These are phyloP conservation scores for Kitagawia praeruptora DNA, from an alignment of 129 eudicot genomes.

Conservation along the genomic window DNA sequence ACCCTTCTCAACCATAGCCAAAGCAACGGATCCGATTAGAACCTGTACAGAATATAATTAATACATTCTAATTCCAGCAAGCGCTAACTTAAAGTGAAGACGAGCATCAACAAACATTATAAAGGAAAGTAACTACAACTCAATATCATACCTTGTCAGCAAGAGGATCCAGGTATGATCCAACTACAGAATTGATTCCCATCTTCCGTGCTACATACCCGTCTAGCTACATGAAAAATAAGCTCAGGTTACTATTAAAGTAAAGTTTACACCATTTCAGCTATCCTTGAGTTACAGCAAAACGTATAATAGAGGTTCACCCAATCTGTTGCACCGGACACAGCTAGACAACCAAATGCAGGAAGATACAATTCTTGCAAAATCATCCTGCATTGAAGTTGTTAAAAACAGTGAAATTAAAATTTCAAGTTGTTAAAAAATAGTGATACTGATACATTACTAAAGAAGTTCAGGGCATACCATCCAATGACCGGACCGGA, in stretches of 20 bases:
- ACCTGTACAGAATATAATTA: slow-evolving; percentile 42
- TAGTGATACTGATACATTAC: neutral
- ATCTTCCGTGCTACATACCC: slow-evolving; percentile 90
- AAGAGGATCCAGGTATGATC: slow-evolving; percentile 97
- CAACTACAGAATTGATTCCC: slow-evolving; percentile 96
- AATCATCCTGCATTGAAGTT: slow-evolving; percentile 70
- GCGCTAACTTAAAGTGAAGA: neutral
- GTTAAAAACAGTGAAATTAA: neutral
- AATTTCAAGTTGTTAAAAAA: slow-evolving; percentile 8
- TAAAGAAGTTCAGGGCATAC: slow-evolving; percentile 27
- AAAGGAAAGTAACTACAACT: slow-evolving; percentile 4
- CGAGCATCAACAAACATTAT: slow-evolving; percentile 3
- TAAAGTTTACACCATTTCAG: neutral
- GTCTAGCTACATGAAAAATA: slow-evolving; percentile 58
- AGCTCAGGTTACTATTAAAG: neutral
- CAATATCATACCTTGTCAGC: slow-evolving; percentile 76
- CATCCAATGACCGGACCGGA: slow-evolving; percentile 92
- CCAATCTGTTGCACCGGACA: slow-evolving; percentile 97
- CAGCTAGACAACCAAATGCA: slow-evolving; percentile 73
- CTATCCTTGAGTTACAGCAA: neutral
- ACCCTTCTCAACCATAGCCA: slow-evolving; percentile 86
- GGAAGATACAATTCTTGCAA: slow-evolving; percentile 79
- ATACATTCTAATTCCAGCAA: neutral
- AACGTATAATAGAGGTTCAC: slow-evolving; percentile 24
- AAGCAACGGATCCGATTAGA: slow-evolving; percentile 77